phyloP scores from a whole-genome alignment of 2,329 filamentous ascomycete species.

The Fusarium subglutinans region DNA sequence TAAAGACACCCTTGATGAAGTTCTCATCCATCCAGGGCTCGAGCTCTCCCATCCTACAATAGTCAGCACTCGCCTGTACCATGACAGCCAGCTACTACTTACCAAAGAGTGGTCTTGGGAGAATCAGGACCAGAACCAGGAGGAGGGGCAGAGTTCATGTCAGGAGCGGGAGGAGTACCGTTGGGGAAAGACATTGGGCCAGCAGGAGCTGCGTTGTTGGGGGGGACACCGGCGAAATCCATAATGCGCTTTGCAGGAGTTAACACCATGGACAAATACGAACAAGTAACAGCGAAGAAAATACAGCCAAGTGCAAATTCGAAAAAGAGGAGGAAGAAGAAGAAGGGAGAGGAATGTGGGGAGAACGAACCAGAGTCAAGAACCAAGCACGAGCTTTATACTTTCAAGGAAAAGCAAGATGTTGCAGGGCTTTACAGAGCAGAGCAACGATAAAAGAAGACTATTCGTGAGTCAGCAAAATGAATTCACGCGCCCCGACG shows the following conservation, averaged over 20 bases:
- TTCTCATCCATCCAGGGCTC: conserved; percentile 99
- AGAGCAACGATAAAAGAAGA: conserved; percentile 30
- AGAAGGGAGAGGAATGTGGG: neutral
- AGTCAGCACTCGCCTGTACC: conserved; percentile 14
- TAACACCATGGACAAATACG: neutral
- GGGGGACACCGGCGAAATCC: conserved; percentile 45
- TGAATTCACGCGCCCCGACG: neutral
- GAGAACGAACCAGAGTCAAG: conserved; percentile 24
- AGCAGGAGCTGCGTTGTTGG: conserved; percentile 46
- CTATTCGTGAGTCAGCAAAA: conserved; percentile 21
- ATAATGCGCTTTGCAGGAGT: conserved; percentile 41
- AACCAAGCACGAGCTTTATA: conserved; percentile 29
- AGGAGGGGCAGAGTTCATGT: conserved; percentile 49
- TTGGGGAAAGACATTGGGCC: conserved; percentile 51
- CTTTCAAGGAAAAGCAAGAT: conserved; percentile 32
- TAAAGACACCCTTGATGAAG: conserved; percentile 93
- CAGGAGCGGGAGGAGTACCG: conserved; percentile 52
- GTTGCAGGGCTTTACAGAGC: conserved; percentile 36
- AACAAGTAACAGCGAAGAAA: neutral
- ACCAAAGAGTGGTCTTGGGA: conserved; percentile 69
- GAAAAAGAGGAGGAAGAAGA: neutral
- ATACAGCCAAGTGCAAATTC: neutral
- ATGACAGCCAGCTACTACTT: conserved; percentile 30
- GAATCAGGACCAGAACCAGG: conserved; percentile 54
- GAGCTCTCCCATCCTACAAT: conserved; percentile 92